These are phyloP conservation scores for Arthrinium phaeospermum DNA, from an alignment of 2,329 filamentous ascomycete species.

Conservation along the genomic window DNA sequence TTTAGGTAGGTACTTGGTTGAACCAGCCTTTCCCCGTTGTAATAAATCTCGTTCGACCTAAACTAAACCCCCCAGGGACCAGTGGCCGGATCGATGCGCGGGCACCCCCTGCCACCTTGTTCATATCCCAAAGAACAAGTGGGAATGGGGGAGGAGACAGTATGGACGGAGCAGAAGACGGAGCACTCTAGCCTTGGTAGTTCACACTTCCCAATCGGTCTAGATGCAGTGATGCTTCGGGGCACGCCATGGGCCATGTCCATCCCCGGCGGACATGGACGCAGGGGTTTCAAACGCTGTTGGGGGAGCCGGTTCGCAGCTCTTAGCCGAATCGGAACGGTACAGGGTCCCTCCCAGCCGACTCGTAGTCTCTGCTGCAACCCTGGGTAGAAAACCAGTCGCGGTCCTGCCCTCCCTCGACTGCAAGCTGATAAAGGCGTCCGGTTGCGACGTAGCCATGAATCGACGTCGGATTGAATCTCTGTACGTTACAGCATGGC, in stretches of 20 bases:
- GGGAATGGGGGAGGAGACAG: background rate
- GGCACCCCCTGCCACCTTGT: background rate
- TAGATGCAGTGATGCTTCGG: background rate
- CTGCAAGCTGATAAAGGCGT: background rate
- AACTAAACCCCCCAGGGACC: background rate
- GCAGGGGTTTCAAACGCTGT: background rate
- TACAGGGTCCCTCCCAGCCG: background rate
- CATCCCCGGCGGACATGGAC: background rate
- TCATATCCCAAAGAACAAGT: background rate
- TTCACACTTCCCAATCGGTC: background rate
- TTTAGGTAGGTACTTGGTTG: background rate
- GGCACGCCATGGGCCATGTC: background rate
- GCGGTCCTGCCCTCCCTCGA: background rate
- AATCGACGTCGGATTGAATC: background rate
- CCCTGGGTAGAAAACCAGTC: background rate
- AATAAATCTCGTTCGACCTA: background rate
- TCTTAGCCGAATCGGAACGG: background rate
- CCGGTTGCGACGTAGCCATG: background rate
- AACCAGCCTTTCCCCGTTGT: background rate
- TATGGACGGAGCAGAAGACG: too few relatives aligned
- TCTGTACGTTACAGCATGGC: background rate
- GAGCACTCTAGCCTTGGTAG: background rate
- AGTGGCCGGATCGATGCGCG: background rate
- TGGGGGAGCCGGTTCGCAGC: background rate
- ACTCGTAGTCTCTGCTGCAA: background rate